phyloP scores from a whole-genome alignment of 192 early-diverging fungal species.

The Dimargaris cristalligena region DNA sequence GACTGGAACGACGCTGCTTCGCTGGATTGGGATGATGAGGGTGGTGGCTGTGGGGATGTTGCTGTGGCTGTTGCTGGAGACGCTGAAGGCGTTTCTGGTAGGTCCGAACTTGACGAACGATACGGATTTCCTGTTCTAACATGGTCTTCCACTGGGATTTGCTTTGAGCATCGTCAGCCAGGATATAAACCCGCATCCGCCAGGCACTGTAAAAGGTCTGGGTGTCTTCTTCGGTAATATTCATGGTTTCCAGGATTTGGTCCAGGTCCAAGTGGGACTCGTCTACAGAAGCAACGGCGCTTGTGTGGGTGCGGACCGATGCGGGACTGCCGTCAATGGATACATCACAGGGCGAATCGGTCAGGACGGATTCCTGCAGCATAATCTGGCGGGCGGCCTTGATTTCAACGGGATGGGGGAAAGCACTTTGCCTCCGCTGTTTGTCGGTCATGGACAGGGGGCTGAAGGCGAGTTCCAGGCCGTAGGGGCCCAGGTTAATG shows the following conservation, averaged over 20 bases:
- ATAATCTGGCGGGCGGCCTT: not conserved
- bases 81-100: not conserved
- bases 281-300: not conserved
- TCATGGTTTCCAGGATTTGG: not conserved
- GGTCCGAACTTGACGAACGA: not conserved
- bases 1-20: not conserved
- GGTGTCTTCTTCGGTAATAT: slow-evolving; percentile 5
- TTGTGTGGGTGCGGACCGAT: not conserved
- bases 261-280: not conserved
- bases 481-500: slow-evolving; percentile 25
- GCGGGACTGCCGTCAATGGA: not conserved
- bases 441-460: slow-evolving; percentile 30
- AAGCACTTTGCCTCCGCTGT: slow-evolving; percentile 26
- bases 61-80: not conserved
- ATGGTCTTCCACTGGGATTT: not conserved
- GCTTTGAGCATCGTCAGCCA: not conserved
- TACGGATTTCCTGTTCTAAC: not conserved
- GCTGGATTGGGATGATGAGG: no score
- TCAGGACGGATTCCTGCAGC: not conserved
- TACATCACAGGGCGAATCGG: no score
- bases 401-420: slow-evolving; percentile 14
- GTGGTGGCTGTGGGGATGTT: not conserved
- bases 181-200: slow-evolving; percentile 1
- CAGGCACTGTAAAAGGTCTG: slow-evolving; percentile 5
- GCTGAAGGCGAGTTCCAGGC: slow-evolving; percentile 25